These are phyloP conservation scores for Amoebophrya sp. DNA, from an alignment of 169 alveolate genomes.

Conservation along the genomic window DNA sequence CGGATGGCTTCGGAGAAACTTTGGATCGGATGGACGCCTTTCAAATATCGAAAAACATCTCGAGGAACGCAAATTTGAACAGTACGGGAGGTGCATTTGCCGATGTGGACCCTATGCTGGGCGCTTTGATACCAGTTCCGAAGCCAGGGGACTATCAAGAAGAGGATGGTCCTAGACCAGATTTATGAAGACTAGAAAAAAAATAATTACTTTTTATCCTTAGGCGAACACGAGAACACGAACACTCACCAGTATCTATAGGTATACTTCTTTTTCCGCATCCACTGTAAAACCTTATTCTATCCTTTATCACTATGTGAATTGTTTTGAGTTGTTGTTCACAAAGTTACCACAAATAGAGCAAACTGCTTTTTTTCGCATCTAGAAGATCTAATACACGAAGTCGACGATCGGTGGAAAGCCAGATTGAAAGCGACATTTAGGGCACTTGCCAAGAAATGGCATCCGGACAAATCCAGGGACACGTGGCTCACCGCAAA, in stretches of 20 bases:
- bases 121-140: too few species aligned
- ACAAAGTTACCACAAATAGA: too few species aligned
- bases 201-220: too few species aligned
- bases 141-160: not conserved
- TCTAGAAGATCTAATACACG: not conserved
- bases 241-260: too few species aligned
- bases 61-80: not conserved
- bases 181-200: too few species aligned
- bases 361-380: too few species aligned
- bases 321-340: too few species aligned
- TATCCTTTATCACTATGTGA: too few species aligned
- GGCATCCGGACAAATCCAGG: slow-evolving; percentile 18
- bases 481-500: not conserved
- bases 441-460: not conserved
- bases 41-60: not conserved
- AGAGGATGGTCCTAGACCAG: too few species aligned
- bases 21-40: not conserved
- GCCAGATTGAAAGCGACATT: not conserved
- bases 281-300: too few species aligned
- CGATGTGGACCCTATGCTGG: not conserved
- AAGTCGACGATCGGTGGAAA: not conserved
- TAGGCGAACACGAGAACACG: too few species aligned
- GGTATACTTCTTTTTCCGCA: too few species aligned
- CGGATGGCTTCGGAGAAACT: not conserved
- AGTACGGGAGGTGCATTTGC: not conserved